Percentiles rank a stretch among this genome's conserved stretches.
Evolutionary conservation across 306 rosid species (phyloP).

Genomic region (Vigna reflexopilosa): DNA sequence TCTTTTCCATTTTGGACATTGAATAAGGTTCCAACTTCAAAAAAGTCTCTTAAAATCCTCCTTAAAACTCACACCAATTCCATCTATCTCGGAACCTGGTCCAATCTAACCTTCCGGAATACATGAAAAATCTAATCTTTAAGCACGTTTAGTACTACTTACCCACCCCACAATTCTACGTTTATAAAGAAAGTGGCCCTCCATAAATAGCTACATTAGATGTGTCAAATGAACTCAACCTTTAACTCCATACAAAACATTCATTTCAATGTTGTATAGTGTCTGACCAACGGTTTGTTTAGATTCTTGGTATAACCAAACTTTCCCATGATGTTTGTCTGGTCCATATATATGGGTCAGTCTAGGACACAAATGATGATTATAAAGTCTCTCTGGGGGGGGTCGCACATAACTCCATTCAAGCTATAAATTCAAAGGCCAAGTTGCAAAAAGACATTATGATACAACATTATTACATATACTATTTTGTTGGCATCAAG

Average conservation of each 20-base stretch:
- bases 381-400: not conserved
- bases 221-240: not conserved
- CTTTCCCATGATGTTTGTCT: not conserved
- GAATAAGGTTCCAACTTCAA: not conserved
- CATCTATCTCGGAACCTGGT: not conserved
- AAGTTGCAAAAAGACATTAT: not conserved
- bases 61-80: not conserved
- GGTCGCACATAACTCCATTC: not conserved
- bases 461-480: not conserved
- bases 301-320: not conserved
- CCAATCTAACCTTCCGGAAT: not conserved
- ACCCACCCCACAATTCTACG: not conserved
- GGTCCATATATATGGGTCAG: not conserved
- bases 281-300: not conserved
- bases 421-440: not conserved
- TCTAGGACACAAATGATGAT: constrained; percentile 22
- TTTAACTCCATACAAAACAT: not conserved
- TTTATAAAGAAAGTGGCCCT: not conserved
- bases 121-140: not conserved
- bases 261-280: not conserved
- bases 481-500: constrained; percentile 4
- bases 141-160: too few relatives aligned
- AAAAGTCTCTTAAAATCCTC: not conserved
- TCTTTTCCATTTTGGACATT: not conserved
- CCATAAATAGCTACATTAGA: not conserved